phyloP scores from a whole-genome alignment of 441 rosid genomes.

The Pelargonium myrrhifolium region DNA sequence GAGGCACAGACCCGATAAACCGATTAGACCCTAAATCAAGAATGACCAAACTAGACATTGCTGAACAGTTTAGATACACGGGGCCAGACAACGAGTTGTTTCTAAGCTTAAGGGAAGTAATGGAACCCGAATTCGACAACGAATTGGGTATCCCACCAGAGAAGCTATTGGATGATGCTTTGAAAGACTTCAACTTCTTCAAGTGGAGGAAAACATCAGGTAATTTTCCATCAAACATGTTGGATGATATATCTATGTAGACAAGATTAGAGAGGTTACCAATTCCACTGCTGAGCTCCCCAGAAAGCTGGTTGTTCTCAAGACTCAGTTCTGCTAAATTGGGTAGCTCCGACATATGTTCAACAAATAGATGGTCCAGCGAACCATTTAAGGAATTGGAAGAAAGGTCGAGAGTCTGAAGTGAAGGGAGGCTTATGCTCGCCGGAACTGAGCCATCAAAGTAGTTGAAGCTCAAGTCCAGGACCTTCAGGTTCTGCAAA shows the following conservation, averaged over 20 bases:
- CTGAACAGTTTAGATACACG: constrained; percentile 48
- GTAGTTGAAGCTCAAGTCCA: constrained; percentile 53
- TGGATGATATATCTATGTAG: constrained; percentile 50
- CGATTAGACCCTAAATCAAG: constrained; percentile 60
- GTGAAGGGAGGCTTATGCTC: constrained; percentile 34
- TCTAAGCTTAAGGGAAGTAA: constrained; percentile 52
- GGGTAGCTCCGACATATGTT: constrained; percentile 40
- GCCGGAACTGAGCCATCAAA: constrained; percentile 39
- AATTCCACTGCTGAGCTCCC: constrained; percentile 32
- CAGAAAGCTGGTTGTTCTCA: constrained; percentile 51
- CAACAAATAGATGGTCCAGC: constrained; percentile 38
- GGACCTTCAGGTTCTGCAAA: constrained; percentile 30
- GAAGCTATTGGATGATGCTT: constrained; percentile 44
- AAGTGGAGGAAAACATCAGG: constrained; percentile 50
- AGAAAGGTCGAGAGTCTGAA: constrained; percentile 38
- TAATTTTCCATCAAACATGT: constrained; percentile 43
- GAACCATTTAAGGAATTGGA: constrained; percentile 37
- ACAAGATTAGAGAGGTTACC: constrained; percentile 37
- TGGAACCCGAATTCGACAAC: constrained; percentile 42
- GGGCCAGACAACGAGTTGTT: constrained; percentile 57
- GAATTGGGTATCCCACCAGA: constrained; percentile 49
- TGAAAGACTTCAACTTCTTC: constrained; percentile 30
- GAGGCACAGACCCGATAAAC: constrained; percentile 48
- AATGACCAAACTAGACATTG: constrained; percentile 44
- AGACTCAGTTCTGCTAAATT: constrained; percentile 36